Evolutionary conservation across 1,284 basidiomycete genomes (phyloP), one percentile per base, ranked within the genome.

Genomic region (Cystobasidiaceae sp.): DNA sequence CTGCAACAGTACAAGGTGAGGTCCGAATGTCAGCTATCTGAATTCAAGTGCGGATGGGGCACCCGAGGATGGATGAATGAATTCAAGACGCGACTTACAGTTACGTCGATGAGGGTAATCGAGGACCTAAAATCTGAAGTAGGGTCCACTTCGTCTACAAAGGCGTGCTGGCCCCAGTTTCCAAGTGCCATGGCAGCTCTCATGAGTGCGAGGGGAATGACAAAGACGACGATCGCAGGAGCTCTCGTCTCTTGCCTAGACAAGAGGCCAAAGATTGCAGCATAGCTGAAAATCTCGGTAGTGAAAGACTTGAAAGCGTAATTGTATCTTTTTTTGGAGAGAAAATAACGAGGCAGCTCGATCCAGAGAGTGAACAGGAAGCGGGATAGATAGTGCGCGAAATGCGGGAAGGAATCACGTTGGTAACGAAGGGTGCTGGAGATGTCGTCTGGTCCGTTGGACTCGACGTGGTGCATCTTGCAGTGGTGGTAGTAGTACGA

Each of bases 381-480:
- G 2, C 61, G 50, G 8, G 21, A 9, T 9, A 54, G 25, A 30
- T 64, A 64, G 28, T 33, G 37, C 4, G 49, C 11, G 30, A 64
- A 41, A 33, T 64, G 30, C 30, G 41, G 30, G 11, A 49, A 19
- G 21, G 51, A 56, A 39, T 64, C 61, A 1, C 61, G 39, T 49
- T 64, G 61, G 30, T 56, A 64, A 1, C 39, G 25, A 25, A 64
- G 28, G 3, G 61, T 64, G 45, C 43, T 48, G 13, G 49, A 54
- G 2, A 64, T 23, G 52, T 64, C 61, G n/a, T 46, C n/a, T 2
- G 61, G 61, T 13, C 61, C 61, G 33, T 64, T 64, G 6, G 27
- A 51, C 48, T 64, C 61, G 43, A 56, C 52, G 32, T 64, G 61
- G 27, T 64, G 61, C 51, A 56, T 55, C 44, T 64, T 49, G 19